Base-by-base conservation (phyloP, 352 stramenopile genomes). In the Phytopythium delawarense region DNA sequence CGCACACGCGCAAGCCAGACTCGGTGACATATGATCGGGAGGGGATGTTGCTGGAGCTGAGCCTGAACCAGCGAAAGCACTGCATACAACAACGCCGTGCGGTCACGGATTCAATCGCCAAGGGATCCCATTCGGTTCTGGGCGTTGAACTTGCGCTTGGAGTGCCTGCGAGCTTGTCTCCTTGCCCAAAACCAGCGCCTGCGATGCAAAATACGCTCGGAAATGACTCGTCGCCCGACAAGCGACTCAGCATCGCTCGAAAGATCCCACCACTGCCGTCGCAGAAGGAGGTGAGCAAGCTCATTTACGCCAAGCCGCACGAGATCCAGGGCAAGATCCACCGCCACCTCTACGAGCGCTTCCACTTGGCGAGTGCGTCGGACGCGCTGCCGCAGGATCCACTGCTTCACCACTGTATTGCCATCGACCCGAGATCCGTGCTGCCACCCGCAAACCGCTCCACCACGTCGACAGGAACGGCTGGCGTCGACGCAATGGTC, bases 1-100 rank as follows among this genome's bases (percentile, higher is more conserved):
- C 39, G 2, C 52, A 25, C 34, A 23, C 30, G 12, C 53, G 35
- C 21, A 59, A 59, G 34, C 79, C 79, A 1, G 76, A 74, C 32
- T 78, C 78, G 4, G 61, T 91, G 25, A 74, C 66, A 16, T 89
- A 85, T 21, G 82, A 91, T 56, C 79, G 79, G 59, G 61, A 79
- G 4, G 74, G 70, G 13, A 89, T 92, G 70, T 56, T 92, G 54
- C 50, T 92, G n/a, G 80, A 92, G 62, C 68, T 92, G 21, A 78
- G 66, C 64, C 63, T 92, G 5, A 85, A 84, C 18, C 82, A 90
- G 64, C 75, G 77, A 12, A 86, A 87, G 40, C 77, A 86, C 52
- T 90, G 82, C 48, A 58, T 81, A 12, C 63, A 67, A 34, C 71
- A 88, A 59, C 78, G 74, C 2, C 72, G 86, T 45, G 63, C 71